Conservation (phyloP, 306 rosid genomes). For the Benincasa hispida region DNA sequence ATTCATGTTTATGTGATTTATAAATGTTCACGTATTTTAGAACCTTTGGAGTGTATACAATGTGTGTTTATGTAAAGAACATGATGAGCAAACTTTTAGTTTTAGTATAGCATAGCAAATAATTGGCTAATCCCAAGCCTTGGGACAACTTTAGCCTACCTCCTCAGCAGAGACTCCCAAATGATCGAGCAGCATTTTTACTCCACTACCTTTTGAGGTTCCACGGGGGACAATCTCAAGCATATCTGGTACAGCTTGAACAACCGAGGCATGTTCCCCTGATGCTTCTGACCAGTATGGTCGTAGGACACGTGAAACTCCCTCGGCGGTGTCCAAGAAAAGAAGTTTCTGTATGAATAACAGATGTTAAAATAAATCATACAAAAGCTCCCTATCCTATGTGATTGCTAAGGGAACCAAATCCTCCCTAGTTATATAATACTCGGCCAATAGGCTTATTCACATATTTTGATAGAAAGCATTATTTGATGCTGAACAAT, state of each 20-base stretch:
- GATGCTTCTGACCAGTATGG: constrained; percentile 83
- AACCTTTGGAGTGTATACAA: neutral
- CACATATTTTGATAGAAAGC: neutral
- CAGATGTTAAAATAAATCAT: constrained; percentile 1
- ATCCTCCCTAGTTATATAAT: neutral
- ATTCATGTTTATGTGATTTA: neutral
- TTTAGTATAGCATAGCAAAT: neutral
- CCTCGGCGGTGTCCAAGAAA: constrained; percentile 54
- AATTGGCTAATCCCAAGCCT: neutral
- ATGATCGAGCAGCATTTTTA: constrained; percentile 75
- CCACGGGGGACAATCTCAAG: constrained; percentile 85
- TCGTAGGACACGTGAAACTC: constrained; percentile 47
- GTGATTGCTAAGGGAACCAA: neutral
- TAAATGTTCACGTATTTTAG: neutral
- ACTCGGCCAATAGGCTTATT: neutral
- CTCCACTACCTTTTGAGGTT: constrained; percentile 81
- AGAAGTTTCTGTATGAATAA: constrained; percentile 56
- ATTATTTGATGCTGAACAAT: neutral
- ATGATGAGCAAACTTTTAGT: neutral
- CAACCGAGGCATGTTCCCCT: constrained; percentile 47
- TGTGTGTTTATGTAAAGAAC: neutral
- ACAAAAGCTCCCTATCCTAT: neutral
- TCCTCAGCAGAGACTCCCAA: constrained; percentile 55
- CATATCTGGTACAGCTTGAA: constrained; percentile 75
- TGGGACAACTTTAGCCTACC: constrained; percentile 29